Base-by-base conservation (phyloP, 2,329 filamentous ascomycete genomes). In the Basipetospora chlamydospora region DNA sequence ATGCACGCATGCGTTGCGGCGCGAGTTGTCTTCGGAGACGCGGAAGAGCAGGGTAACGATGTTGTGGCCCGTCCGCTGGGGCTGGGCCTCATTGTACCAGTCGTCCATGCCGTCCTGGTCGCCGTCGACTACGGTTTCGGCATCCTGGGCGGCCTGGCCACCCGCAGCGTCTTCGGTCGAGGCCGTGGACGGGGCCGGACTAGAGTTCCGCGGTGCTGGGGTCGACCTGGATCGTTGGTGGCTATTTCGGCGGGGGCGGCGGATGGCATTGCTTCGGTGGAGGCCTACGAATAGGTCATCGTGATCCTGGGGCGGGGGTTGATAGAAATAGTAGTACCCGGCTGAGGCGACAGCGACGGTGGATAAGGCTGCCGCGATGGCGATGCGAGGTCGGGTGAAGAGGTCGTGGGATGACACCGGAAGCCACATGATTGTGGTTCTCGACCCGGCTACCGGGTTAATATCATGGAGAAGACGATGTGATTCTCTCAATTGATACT, bases 11-110 rank as follows among this genome's bases (percentile, higher is more conserved):
- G 85, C 82, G 52, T 90, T 88, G 35, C 83, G 71, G 39, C 79
- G 74, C 1, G 87, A 85, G 52, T 94, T 87, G 46, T 96, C 86
- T 55, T 95, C 87, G 0, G 87, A 92, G 32, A 96, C 92, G 40
- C 87, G 75, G 52, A 94, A 96, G 1, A 96, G 66, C 2, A 95
- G 65, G 42, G 77, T 83, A 31, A 92, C 79, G 33, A 93, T 76
- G 41, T 86, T 87, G 49, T 90, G 82, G 6, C 82, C 83, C 23
- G 62, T 70, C 39, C 66, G 64, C 41, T 64, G 63, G 22, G 60
- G 52, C 21, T 60, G 51, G 38, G 60, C 48, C 16, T 70, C 66
- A 41, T 68, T 64, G 54, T 61, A 69, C 67, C 67, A 73, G 40
- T 68, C 64, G 35, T 67, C 63, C 4, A 58, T 55, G 42, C 49